A percentile compares a stretch with the other conserved stretches of the same genome.
These are phyloP conservation scores for Brassica nigra DNA, from an alignment of 345 rosid species.

Conservation along the genomic window DNA sequence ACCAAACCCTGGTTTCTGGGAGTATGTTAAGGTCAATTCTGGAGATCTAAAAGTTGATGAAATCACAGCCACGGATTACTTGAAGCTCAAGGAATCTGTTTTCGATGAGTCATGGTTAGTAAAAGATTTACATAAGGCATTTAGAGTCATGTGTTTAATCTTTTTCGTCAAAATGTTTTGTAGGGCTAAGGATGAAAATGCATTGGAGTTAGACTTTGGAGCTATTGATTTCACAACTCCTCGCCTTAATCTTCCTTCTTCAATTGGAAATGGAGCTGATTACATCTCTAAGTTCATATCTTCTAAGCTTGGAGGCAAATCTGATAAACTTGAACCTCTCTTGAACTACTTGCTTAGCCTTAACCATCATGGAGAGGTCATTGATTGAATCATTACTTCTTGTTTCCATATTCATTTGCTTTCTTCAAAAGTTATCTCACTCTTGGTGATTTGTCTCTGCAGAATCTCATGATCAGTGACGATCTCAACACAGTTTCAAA, in stretches of 20 bases:
- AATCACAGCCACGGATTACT: slow-evolving; percentile 60
- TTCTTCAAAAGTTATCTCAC: slow-evolving; percentile 6
- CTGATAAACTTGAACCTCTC: slow-evolving; percentile 45
- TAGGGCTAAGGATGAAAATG: slow-evolving; percentile 85
- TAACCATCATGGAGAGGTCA: slow-evolving; percentile 79
- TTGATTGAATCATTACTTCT: slow-evolving; percentile 3
- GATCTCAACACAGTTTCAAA: slow-evolving; percentile 57
- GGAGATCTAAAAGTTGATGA: slow-evolving; percentile 61
- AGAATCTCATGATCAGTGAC: slow-evolving; percentile 76
- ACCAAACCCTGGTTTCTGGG: slow-evolving; percentile 91
- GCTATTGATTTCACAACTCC: slow-evolving; percentile 74
- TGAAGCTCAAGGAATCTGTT: slow-evolving; percentile 74
- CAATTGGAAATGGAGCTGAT: slow-evolving; percentile 74
- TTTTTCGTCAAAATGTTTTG: slow-evolving; percentile 18
- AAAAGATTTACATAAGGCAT: neutral
- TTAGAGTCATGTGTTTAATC: neutral
- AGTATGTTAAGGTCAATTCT: slow-evolving; percentile 73
- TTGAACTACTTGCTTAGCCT: slow-evolving; percentile 65
- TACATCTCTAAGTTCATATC: slow-evolving; percentile 70
- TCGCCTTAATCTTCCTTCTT: slow-evolving; percentile 65
- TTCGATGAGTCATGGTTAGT: slow-evolving; percentile 75
- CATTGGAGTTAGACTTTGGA: slow-evolving; percentile 84
- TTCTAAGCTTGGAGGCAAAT: slow-evolving; percentile 52
- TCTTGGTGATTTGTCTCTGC: slow-evolving; percentile 6
- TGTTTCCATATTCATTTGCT: slow-evolving; percentile 13